Percentiles rank a stretch among this genome's conserved stretches.
These are phyloP conservation scores for Talaromyces atroroseus DNA, from an alignment of 2,329 filamentous ascomycete genomes.

Conservation along the genomic window DNA sequence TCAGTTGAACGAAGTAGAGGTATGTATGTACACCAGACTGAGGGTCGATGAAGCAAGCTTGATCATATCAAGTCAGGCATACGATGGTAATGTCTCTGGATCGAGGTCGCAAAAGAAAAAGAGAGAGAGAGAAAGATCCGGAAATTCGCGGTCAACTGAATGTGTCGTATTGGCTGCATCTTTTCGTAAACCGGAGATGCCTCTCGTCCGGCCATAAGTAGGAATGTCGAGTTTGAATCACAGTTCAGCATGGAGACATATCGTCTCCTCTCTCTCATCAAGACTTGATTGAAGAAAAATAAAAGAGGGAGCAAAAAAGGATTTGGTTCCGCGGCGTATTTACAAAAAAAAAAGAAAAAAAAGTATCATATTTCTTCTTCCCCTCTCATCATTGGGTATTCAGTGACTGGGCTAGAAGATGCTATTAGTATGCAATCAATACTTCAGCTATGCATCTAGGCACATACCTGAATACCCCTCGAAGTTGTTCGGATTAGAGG, in stretches of 20 bases:
- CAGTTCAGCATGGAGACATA: neutral
- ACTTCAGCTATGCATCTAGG: neutral
- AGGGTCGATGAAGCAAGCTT: neutral
- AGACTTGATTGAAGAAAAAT: neutral
- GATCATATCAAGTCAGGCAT: neutral
- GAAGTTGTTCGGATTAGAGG: slow-evolving; percentile 5
- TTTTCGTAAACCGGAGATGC: neutral
- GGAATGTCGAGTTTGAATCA: neutral
- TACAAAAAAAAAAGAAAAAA: neutral
- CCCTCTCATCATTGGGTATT: neutral
- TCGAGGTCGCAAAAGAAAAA: no score
- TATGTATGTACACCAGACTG: neutral
- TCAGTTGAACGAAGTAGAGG: neutral
- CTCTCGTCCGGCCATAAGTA: no score
- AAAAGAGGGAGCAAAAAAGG: neutral
- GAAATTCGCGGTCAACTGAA: neutral
- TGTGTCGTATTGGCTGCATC: neutral
- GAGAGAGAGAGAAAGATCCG: neutral
- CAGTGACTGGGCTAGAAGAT: no score
- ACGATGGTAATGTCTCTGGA: no score
- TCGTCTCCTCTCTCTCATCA: neutral
- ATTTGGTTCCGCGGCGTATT: neutral
- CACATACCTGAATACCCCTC: neutral
- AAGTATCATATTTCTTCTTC: neutral
- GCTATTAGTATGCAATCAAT: no score